Evolutionary conservation across 441 rosid species (phyloP).

Genomic region (Syzygium malaccense): DNA sequence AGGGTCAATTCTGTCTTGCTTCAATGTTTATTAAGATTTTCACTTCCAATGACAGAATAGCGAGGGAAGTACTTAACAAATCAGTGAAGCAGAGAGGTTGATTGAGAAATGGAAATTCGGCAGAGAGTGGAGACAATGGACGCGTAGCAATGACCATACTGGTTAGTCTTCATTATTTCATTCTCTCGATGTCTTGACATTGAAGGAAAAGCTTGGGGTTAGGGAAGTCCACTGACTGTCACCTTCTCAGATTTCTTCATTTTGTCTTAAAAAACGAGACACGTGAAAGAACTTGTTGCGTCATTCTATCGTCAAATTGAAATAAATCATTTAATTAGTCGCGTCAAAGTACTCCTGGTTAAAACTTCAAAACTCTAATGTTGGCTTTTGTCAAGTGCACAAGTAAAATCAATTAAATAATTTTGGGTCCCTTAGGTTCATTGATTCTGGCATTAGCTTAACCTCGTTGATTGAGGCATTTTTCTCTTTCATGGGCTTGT

Average conservation of each 20-base stretch:
- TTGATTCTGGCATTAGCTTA: not conserved
- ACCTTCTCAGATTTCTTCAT: not conserved
- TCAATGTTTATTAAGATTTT: not conserved
- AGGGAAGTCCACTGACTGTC: not conserved
- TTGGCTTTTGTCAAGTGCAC: not conserved
- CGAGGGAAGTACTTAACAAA: constrained; percentile 31
- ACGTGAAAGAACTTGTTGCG: not conserved
- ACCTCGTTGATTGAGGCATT: not conserved
- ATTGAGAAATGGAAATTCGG: constrained; percentile 30
- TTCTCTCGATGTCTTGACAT: not conserved
- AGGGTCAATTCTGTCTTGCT: not conserved
- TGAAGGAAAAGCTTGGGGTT: not conserved
- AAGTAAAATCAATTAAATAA: not conserved
- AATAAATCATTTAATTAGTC: not conserved
- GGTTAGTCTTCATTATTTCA: constrained; percentile 35
- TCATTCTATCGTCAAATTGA: not conserved
- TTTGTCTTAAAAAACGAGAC: not conserved
- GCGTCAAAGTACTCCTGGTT: not conserved
- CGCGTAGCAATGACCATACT: constrained; percentile 50
- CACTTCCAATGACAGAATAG: constrained; percentile 50
- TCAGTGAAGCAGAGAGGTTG: constrained; percentile 26
- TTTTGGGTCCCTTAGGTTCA: not conserved
- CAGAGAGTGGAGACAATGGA: constrained; percentile 33
- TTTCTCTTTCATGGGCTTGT: constrained; percentile 4
- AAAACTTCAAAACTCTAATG: not conserved